Conservation (phyloP, 2,329 filamentous ascomycete species). For the Sporothrix dimorphospora region DNA sequence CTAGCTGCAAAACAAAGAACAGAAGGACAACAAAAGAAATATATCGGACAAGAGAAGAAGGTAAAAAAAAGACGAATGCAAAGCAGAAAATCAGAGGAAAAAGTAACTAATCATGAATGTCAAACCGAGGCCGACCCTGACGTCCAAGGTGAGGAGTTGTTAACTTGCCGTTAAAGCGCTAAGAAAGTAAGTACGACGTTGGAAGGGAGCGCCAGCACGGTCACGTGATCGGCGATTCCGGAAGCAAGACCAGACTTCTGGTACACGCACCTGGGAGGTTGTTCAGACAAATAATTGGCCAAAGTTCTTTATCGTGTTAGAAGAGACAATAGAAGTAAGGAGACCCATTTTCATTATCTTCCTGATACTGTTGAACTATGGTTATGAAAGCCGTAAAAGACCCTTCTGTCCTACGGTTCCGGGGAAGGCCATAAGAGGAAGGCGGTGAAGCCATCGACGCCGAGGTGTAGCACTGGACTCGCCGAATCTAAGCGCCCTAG, state of each 20-base stretch:
- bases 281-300: too few species aligned
- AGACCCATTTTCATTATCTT: too few species aligned
- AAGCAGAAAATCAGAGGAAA: too few species aligned
- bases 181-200: too few species aligned
- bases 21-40: background rate
- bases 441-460: background rate
- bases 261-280: background rate
- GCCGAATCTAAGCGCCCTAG: constrained; percentile 7
- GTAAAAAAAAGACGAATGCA: too few species aligned
- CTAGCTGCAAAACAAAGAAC: background rate
- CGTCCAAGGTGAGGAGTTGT: background rate
- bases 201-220: too few species aligned
- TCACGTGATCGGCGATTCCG: constrained; percentile 1
- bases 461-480: background rate
- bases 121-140: background rate
- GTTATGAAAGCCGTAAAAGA: too few species aligned
- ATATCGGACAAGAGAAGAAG: background rate
- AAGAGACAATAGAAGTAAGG: too few species aligned
- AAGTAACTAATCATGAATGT: background rate
- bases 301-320: too few species aligned
- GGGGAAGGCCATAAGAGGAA: background rate
- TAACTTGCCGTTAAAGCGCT: background rate
- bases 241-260: background rate
- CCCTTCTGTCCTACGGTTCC: too few species aligned
- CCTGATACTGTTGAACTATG: too few species aligned